Evolutionary conservation across 179 eudicot species (phyloP).

Genomic region (Corrigiola litoralis): DNA sequence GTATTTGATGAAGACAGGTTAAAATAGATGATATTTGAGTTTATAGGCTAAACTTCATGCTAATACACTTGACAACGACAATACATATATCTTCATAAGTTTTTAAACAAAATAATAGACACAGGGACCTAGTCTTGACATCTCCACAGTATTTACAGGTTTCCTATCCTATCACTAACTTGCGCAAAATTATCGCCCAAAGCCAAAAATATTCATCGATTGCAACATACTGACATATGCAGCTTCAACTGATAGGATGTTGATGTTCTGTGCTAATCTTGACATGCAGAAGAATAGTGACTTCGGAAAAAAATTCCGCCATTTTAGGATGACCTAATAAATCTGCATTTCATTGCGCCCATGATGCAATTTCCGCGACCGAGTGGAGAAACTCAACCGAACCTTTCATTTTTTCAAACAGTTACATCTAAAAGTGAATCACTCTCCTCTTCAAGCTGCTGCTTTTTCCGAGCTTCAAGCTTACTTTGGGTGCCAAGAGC

Average conservation of each 20-base stretch:
- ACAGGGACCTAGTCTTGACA: neutral
- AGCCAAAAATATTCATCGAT: neutral
- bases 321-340: neutral
- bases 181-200: neutral
- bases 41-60: neutral
- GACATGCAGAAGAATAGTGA: neutral
- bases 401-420: constrained; percentile 7
- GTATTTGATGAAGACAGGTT: too few relatives aligned
- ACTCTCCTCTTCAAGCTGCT: constrained; percentile 39
- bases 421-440: constrained; percentile 17
- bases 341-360: neutral
- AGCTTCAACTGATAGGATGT: neutral
- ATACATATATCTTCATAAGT: neutral
- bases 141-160: constrained; percentile 13
- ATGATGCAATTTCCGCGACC: neutral
- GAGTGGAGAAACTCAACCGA: neutral
- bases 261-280: neutral
- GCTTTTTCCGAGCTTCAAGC: constrained; percentile 54
- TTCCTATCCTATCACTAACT: neutral
- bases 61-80: neutral
- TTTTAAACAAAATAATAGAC: neutral
- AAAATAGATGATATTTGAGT: too few relatives aligned
- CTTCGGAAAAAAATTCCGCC: neutral
- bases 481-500: constrained; percentile 64
- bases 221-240: neutral